Evolutionary conservation across 305 asterid genomes (phyloP), one percentile per base, ranked within the genome.

Genomic region (Rubia occidens): DNA sequence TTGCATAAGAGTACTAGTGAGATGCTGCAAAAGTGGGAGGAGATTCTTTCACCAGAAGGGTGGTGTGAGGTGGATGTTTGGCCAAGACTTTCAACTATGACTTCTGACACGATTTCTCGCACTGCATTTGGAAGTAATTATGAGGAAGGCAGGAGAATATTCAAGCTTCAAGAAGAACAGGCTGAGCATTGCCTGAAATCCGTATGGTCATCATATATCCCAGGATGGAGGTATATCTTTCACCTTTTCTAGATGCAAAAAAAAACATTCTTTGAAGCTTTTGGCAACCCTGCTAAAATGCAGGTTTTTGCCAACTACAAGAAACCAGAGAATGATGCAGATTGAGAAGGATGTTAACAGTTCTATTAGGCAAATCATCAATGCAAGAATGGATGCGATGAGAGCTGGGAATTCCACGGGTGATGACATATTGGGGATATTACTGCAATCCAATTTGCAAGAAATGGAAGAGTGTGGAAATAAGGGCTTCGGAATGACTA

Each of bases 401-500:
- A 79, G 76, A 78, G 77, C 75, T 40, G 89, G 89, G 73, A 82
- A 81, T 40, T 75, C 74, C 3, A 68, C 47, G 35, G 66, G 45
- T 0, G 59, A 80, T 67, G 88, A 86, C 74, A 68, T 86, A 8
- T 69, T 86, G 81, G 83, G 79, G n/a, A 49, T 75, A 62, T 51
- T 86, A n/a, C 69, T 86, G 11, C 85, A 82, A 59, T 86, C 88
- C 6, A 83, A 83, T 68, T 71, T 64, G 11, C 75, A 72, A 62
- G 90, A 85, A 74, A 83, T 80, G 6, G 29, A 63, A n/a, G 43
- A 39, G 49, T 47, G 39, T 39, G 49, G 49, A 39, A n/a, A 39
- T 24, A 66, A 47, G 7, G 24, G 37, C 17, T 63, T 63, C 6
- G 67, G 67, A 5, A 39, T 63, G 49, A 63, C 67, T 17, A 63